Percentiles rank a stretch among this genome's conserved stretches.
Evolutionary conservation across 306 rosid genomes (phyloP).

Genomic region (Corylus americana): DNA sequence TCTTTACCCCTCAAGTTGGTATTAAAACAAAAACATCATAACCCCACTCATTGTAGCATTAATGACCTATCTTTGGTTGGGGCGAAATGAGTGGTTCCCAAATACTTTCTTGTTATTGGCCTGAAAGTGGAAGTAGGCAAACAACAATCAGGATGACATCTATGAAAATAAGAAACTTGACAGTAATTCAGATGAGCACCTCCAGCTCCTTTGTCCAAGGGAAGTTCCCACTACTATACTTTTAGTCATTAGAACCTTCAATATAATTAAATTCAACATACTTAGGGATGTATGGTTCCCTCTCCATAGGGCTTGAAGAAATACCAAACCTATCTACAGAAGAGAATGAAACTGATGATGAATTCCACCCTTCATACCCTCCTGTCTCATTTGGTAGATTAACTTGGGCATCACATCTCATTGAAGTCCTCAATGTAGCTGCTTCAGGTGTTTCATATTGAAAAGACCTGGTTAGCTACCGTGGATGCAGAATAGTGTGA

Average conservation of each 20-base stretch:
- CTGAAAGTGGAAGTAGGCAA: conserved; percentile 41
- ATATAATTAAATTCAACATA: conserved; percentile 75
- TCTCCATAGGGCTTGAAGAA: conserved; percentile 54
- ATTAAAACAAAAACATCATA: conserved; percentile 93
- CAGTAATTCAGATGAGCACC: conserved; percentile 51
- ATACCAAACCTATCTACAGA: conserved; percentile 50
- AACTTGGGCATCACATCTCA: conserved; percentile 53
- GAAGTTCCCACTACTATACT: conserved; percentile 70
- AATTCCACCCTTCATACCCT: conserved; percentile 39
- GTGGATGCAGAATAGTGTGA: conserved; percentile 67
- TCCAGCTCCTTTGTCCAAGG: conserved; percentile 76
- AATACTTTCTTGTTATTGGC: conserved; percentile 87
- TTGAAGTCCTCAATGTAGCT: conserved; percentile 41
- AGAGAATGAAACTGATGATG: conserved; percentile 48
- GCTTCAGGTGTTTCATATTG: conserved; percentile 73
- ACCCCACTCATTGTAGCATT: conserved; percentile 92
- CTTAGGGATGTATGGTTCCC: conserved; percentile 60
- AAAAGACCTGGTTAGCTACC: conserved; percentile 51
- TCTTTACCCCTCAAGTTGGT: conserved; percentile 99
- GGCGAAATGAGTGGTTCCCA: conserved; percentile 97
- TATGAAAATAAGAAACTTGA: conserved; percentile 24
- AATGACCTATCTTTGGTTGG: conserved; percentile 95
- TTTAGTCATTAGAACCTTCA: conserved; percentile 82
- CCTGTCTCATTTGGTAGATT: conserved; percentile 49
- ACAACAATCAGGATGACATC: conserved; percentile 24